Conservation (phyloP, 305 asterid genomes). For the Fraxinus paxiana region DNA sequence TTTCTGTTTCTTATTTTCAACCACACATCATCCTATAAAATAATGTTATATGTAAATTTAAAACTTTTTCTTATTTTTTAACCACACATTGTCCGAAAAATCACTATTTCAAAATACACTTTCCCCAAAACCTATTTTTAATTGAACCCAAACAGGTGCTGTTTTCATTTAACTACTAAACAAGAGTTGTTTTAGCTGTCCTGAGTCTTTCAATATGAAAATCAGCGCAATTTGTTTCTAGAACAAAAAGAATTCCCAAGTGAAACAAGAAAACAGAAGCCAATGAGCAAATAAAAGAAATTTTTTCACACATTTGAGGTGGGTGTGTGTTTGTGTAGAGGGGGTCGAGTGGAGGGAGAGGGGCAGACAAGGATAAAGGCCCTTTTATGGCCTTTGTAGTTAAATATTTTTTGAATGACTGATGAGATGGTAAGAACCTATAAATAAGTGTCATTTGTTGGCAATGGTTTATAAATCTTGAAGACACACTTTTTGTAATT, state of each 20-base stretch:
- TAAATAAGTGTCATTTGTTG: background rate
- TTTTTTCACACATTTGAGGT: background rate
- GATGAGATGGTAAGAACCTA: background rate
- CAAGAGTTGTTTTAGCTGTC: background rate
- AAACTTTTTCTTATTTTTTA: background rate
- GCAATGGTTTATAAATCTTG: conserved; percentile 1
- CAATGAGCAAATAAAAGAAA: background rate
- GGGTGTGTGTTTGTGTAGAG: background rate
- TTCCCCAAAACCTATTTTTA: background rate
- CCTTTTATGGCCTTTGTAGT: background rate
- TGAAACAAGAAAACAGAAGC: background rate
- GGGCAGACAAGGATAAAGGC: background rate
- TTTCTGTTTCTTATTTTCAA: background rate
- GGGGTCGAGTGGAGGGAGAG: background rate
- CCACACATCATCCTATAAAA: background rate
- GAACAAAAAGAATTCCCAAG: background rate
- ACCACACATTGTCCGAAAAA: background rate
- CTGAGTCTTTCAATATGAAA: background rate
- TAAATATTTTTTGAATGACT: background rate
- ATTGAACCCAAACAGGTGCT: background rate
- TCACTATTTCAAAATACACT: background rate
- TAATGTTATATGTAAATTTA: background rate
- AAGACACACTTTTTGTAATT: background rate
- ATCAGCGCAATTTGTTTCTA: background rate
- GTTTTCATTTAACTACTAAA: background rate